Evolutionary conservation across 495 filamentous ascomycete genomes (phyloP).

Genomic region (Aspergillus nidulans): DNA sequence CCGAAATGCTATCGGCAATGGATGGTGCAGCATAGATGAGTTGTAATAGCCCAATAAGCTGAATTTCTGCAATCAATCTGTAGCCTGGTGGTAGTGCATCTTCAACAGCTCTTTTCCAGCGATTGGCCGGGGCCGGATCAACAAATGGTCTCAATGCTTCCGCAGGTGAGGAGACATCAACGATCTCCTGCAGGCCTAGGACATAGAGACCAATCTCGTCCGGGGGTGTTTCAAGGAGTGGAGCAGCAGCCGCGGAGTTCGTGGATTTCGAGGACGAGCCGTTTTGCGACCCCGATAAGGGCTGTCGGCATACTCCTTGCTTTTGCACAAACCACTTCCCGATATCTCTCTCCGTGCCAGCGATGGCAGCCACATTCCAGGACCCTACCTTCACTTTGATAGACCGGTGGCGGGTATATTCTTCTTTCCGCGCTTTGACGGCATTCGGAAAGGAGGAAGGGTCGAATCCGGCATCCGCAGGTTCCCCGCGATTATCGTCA

Average conservation of each 20-base stretch:
- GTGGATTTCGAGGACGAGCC: neutral
- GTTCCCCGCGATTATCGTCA: conserved; percentile 15
- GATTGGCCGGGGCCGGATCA: conserved; percentile 62
- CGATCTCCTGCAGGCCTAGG: conserved; percentile 85
- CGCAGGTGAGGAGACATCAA: conserved; percentile 70
- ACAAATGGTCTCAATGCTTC: conserved; percentile 66
- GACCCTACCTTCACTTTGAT: conserved; percentile 82
- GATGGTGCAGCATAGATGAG: conserved; percentile 78
- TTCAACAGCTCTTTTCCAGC: conserved; percentile 73
- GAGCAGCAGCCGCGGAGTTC: neutral
- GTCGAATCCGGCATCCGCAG: conserved; percentile 24
- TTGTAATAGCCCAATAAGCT: conserved; percentile 81
- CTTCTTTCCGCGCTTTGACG: conserved; percentile 65
- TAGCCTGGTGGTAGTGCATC: conserved; percentile 74
- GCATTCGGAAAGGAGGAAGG: conserved; percentile 51
- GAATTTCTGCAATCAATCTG: conserved; percentile 68
- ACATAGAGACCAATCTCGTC: conserved; percentile 83
- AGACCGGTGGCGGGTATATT: conserved; percentile 66
- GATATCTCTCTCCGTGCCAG: conserved; percentile 80
- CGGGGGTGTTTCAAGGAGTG: conserved; percentile 15
- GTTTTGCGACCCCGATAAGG: conserved; percentile 4
- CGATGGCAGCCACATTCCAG: conserved; percentile 89
- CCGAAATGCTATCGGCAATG: conserved; percentile 64
- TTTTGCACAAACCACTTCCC: conserved; percentile 80
- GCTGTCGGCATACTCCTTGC: conserved; percentile 57